Evolutionary conservation across 306 rosid genomes (phyloP).

Genomic region (Dryas alaskensis): DNA sequence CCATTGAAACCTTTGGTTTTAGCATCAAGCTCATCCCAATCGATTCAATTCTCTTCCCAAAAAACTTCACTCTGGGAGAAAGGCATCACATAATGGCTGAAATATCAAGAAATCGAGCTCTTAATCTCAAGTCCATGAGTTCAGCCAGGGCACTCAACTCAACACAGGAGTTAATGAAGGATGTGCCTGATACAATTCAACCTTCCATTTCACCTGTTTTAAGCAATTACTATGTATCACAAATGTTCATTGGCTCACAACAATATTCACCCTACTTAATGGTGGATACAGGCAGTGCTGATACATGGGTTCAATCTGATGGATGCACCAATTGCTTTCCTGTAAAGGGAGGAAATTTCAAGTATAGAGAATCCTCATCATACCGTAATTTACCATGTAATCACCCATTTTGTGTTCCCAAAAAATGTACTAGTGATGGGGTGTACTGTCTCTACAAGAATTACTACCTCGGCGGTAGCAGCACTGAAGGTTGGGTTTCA

Average conservation of each 20-base stretch:
- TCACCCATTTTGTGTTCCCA: constrained; percentile 8
- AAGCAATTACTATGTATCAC: background rate
- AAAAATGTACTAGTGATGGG: background rate
- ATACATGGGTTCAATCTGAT: constrained; percentile 8
- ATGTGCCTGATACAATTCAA: background rate
- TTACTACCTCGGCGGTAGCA: background rate
- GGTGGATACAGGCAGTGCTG: background rate
- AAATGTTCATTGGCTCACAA: background rate
- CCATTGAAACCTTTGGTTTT: background rate
- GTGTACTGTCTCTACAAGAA: background rate
- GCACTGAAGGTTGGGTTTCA: background rate
- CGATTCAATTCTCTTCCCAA: constrained; percentile 2
- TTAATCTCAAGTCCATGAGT: background rate
- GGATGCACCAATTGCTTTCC: constrained; percentile 6
- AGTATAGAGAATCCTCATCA: background rate
- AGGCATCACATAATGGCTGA: background rate
- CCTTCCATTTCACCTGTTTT: background rate
- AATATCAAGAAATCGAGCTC: background rate
- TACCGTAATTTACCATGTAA: background rate
- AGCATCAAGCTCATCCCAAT: constrained; percentile 11
- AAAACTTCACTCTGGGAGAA: background rate
- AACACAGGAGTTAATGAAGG: background rate
- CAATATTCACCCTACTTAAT: background rate
- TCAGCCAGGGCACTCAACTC: background rate
- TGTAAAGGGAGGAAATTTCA: constrained; percentile 2